A percentile compares a stretch with the other conserved stretches of the same genome.
Conservation (phyloP, 2,329 filamentous ascomycete species). For the Colletotrichum trifolii region DNA sequence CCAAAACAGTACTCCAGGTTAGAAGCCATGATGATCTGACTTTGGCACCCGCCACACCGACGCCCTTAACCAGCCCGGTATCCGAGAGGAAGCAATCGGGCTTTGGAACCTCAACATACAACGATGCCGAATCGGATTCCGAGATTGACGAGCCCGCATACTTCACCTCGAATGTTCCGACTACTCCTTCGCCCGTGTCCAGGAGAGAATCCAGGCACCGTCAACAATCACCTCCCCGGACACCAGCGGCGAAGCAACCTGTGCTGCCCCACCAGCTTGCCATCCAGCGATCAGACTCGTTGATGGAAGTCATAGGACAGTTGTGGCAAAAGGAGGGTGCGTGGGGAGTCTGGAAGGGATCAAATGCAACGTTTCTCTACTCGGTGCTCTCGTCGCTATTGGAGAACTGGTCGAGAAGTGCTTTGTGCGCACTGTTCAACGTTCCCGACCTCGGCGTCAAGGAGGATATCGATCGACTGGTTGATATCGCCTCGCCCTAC, state of each 20-base stretch:
- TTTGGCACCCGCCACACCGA: slow-evolving; percentile 39
- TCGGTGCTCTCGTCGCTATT: slow-evolving; percentile 85
- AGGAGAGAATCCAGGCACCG: slow-evolving; percentile 46
- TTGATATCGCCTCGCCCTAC: slow-evolving; percentile 79
- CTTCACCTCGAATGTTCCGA: slow-evolving; percentile 75
- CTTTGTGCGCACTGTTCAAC: slow-evolving; percentile 90
- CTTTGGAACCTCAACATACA: slow-evolving; percentile 48
- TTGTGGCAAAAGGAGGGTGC: slow-evolving; percentile 90
- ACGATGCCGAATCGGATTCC: slow-evolving; percentile 68
- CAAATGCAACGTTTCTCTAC: slow-evolving; percentile 93
- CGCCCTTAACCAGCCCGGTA: slow-evolving; percentile 42
- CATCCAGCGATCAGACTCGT: slow-evolving; percentile 80
- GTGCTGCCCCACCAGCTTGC: slow-evolving; percentile 70
- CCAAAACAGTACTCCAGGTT: slow-evolving; percentile 91
- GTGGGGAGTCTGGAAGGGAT: slow-evolving; percentile 94
- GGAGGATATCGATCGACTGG: slow-evolving; percentile 80
- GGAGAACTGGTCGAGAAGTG: slow-evolving; percentile 91
- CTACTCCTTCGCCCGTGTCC: slow-evolving; percentile 62
- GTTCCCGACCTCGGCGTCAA: slow-evolving; percentile 84
- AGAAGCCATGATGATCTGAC: slow-evolving; percentile 62
- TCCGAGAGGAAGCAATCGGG: slow-evolving; percentile 45
- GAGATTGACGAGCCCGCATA: slow-evolving; percentile 85
- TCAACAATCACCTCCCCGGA: slow-evolving; percentile 46
- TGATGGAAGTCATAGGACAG: slow-evolving; percentile 87
- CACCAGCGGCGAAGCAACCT: slow-evolving; percentile 49